phyloP scores from a whole-genome alignment of 2,329 filamentous ascomycete genomes.

The Fusarium newnesense region DNA sequence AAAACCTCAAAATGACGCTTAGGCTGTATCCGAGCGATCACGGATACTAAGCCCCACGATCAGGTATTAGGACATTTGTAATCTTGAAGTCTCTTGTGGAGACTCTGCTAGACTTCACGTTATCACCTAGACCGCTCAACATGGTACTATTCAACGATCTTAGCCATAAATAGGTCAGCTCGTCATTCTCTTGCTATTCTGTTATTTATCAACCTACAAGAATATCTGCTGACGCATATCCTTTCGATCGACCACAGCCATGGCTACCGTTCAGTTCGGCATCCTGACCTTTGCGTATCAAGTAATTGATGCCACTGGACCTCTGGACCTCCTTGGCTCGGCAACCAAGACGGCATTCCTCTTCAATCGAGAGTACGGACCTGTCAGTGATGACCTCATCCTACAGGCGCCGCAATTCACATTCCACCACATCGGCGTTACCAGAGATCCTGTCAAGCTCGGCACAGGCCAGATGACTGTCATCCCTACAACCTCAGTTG shows the following conservation, averaged over 20 bases:
- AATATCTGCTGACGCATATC: accelerated
- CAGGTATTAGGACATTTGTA: neutral
- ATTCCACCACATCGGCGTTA: neutral
- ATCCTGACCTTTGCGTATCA: neutral
- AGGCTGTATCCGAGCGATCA: neutral
- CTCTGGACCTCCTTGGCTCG: neutral
- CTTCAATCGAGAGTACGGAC: neutral
- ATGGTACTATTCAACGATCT: accelerated
- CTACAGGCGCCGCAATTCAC: neutral
- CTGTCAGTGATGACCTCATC: neutral
- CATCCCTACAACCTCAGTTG: neutral
- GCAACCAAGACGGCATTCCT: neutral
- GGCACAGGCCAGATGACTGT: neutral
- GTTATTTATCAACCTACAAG: accelerated
- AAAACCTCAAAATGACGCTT: accelerated
- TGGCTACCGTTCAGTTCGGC: neutral
- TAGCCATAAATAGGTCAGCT: neutral
- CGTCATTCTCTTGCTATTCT: accelerated
- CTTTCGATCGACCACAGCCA: accelerated
- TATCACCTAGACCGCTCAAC: accelerated
- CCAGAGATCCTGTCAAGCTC: neutral
- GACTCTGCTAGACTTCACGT: neutral
- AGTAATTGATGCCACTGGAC: neutral
- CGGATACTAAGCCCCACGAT: neutral
- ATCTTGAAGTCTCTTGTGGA: neutral